Evolutionary conservation across 495 filamentous ascomycete genomes (phyloP), one percentile per base, ranked within the genome.

Genomic region (Cladorrhinum samala): DNA sequence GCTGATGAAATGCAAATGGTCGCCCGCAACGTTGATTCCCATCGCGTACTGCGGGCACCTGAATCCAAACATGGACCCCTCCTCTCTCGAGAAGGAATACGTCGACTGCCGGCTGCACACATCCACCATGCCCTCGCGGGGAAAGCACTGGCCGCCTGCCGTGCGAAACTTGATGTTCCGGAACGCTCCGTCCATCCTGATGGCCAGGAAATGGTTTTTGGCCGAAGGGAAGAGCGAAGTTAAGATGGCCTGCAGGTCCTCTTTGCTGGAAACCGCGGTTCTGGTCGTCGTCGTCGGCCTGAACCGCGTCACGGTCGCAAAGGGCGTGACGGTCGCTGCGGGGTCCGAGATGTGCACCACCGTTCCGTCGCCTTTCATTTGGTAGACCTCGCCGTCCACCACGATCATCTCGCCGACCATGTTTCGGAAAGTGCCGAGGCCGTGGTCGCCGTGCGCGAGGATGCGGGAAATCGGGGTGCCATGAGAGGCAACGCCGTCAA

Each of bases 361-460:
- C 23, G 58, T 57, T 14, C 74, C 74, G 33, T 72, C 69, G 18
- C 62, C 55, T 21, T 68, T 70, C 63, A 72, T 71, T 61, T 79
- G 77, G 58, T 77, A 79, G 23, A 70, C 64, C 9, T 60, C 55
- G 49, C 66, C 65, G 51, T 78, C 73, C 13, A 80, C 55, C n/a
- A 78, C 62, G 25, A 79, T 69, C 60, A 80, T 73, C 59, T 80
- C 78, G 58, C 77, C 77, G 42, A 69, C 67, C 58, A 81, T 73
- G 52, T 60, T 49, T 9, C 56, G 54, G 50, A 79, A 73, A n/a
- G 78, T 80, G 16, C 78, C 78, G 0, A 80, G 68, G 19, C 78
- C 77, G 59, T 76, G 73, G 61, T 71, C 65, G 62, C 78, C 76
- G 53, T 77, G 70, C 0, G 46, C 19, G 25, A 73, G 63, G 18